A percentile compares a stretch with the other conserved stretches of the same genome.
phyloP scores from a whole-genome alignment of 1,139 yeast species.

The Saccharomyces pastorianus region DNA sequence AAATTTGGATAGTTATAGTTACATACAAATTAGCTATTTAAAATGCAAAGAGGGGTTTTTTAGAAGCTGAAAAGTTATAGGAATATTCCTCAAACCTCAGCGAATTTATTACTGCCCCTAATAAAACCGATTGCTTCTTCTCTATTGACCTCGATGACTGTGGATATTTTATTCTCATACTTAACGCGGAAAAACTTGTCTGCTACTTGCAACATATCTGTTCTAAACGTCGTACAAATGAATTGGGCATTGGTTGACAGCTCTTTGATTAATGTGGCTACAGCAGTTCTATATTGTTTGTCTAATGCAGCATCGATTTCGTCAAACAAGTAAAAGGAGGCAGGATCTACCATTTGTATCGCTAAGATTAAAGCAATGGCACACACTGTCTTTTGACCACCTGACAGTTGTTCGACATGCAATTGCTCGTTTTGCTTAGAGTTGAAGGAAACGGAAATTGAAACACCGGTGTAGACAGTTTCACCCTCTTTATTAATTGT shows the following conservation, averaged over 20 bases:
- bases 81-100: slow-evolving; percentile 13
- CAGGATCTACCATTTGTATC: slow-evolving; percentile 91
- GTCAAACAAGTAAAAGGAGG: slow-evolving; percentile 91
- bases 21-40: not conserved
- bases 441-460: slow-evolving; percentile 85
- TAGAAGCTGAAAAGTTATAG: no score
- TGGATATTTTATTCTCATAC: slow-evolving; percentile 75
- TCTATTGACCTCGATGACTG: slow-evolving; percentile 60
- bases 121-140: slow-evolving; percentile 76
- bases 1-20: not conserved
- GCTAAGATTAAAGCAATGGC: slow-evolving; percentile 91
- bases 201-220: slow-evolving; percentile 85
- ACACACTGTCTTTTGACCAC: slow-evolving; percentile 93
- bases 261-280: slow-evolving; percentile 65
- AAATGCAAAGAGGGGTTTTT: no score
- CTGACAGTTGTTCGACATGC: slow-evolving; percentile 83
- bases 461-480: slow-evolving; percentile 72
- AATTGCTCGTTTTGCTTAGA: slow-evolving; percentile 81
- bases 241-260: slow-evolving; percentile 71
- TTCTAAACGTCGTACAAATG: slow-evolving; percentile 91
- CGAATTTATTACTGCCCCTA: slow-evolving; percentile 41
- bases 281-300: slow-evolving; percentile 83
- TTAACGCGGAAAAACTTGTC: slow-evolving; percentile 83
- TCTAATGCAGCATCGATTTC: slow-evolving; percentile 95
- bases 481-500: slow-evolving; percentile 23